Percentiles rank a stretch among this genome's conserved stretches.
These are phyloP conservation scores for Crataegus laevigata DNA, from an alignment of 306 rosid species.

Conservation along the genomic window DNA sequence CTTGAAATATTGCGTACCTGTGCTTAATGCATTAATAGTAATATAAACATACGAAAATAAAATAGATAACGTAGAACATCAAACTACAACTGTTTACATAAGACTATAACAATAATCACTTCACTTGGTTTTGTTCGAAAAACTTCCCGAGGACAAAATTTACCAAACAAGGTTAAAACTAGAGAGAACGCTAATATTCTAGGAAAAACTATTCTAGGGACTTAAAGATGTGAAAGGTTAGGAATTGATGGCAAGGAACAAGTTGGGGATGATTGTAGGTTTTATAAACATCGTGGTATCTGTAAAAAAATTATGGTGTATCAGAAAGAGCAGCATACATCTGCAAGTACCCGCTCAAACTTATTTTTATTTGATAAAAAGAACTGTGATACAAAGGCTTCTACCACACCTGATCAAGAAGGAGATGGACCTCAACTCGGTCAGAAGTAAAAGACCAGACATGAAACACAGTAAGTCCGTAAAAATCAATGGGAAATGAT, in stretches of 20 bases:
- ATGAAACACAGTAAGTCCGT: neutral
- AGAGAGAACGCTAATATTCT: neutral
- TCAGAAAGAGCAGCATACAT: neutral
- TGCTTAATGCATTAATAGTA: neutral
- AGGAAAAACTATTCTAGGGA: neutral
- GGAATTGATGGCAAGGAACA: neutral
- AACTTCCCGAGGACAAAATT: neutral
- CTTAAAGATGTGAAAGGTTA: neutral
- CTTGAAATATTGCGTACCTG: constrained; percentile 26
- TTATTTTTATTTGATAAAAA: neutral
- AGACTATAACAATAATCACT: neutral
- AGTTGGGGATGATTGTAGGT: neutral
- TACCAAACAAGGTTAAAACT: neutral
- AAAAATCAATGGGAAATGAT: neutral
- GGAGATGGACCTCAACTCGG: neutral
- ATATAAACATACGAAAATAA: neutral
- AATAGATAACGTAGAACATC: neutral
- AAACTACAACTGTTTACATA: neutral
- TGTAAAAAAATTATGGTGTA: neutral
- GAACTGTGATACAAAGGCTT: neutral
- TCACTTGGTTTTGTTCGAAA: neutral
- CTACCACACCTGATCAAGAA: neutral
- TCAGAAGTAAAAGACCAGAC: neutral
- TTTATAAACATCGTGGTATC: neutral
- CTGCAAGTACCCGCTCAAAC: neutral